Evolutionary conservation across 257 asterid genomes (phyloP).

Genomic region (Cordia subcordata): DNA sequence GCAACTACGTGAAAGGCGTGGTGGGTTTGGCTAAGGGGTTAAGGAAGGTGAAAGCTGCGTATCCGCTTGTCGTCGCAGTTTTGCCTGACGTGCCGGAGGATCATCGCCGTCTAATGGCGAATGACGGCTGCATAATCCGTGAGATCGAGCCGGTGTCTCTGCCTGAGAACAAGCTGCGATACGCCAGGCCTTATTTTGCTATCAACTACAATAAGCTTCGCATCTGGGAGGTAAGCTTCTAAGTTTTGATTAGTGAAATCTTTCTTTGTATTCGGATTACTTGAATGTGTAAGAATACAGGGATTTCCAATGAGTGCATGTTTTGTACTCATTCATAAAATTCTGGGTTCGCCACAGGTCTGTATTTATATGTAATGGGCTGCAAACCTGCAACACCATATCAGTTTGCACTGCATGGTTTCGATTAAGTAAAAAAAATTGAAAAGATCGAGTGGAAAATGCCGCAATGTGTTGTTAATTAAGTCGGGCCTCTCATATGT

Average conservation of each 20-base stretch:
- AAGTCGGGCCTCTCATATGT: too few relatives aligned
- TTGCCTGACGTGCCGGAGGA: slow-evolving; percentile 36
- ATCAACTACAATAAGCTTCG: slow-evolving; percentile 40
- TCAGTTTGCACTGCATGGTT: too few relatives aligned
- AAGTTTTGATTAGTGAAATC: background rate
- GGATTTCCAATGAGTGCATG: slow-evolving; percentile 8
- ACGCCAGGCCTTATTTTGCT: slow-evolving; percentile 34
- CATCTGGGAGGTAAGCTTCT: slow-evolving; percentile 20
- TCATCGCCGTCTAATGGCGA: slow-evolving; percentile 29
- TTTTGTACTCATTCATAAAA: too few relatives aligned
- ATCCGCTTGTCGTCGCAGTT: slow-evolving; percentile 33
- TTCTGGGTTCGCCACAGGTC: too few relatives aligned
- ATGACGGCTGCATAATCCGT: slow-evolving; percentile 27
- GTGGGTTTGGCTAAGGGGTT: slow-evolving; percentile 33
- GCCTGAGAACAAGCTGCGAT: slow-evolving; percentile 25
- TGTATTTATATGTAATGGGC: background rate
- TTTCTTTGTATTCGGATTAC: background rate
- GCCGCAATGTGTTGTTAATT: too few relatives aligned
- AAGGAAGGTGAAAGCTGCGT: slow-evolving; percentile 21
- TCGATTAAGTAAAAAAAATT: too few relatives aligned
- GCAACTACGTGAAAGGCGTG: slow-evolving; percentile 35
- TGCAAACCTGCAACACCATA: too few relatives aligned
- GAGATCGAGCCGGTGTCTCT: slow-evolving; percentile 30
- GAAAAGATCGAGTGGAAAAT: too few relatives aligned
- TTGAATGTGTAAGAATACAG: too few relatives aligned